Conservation (phyloP, 2,329 filamentous ascomycete genomes). For the Colletotrichum cordylinicola region DNA sequence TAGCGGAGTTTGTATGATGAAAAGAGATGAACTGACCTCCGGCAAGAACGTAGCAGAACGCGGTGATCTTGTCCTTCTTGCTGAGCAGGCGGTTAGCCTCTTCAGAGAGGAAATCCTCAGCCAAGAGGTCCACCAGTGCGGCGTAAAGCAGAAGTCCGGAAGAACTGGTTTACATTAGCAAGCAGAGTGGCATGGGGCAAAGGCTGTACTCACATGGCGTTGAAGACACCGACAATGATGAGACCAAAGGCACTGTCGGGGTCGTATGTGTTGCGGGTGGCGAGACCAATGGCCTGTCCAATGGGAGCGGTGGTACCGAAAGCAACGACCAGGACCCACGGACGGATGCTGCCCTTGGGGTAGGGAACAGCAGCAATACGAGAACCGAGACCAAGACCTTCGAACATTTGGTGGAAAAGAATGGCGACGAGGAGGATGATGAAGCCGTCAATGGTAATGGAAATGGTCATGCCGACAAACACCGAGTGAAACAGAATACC, state of each 20-base stretch:
- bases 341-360: slow-evolving; percentile 58
- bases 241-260: slow-evolving; percentile 68
- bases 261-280: slow-evolving; percentile 63
- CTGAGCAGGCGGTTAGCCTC: slow-evolving; percentile 56
- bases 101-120: slow-evolving; percentile 69
- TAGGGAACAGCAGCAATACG: slow-evolving; percentile 73
- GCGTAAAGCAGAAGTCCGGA: slow-evolving; percentile 67
- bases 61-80: slow-evolving; percentile 57
- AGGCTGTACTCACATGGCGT: slow-evolving; percentile 58
- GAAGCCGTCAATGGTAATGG: slow-evolving; percentile 72
- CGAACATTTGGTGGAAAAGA: slow-evolving; percentile 74
- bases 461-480: slow-evolving; percentile 77
- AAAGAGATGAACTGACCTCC: slow-evolving; percentile 48
- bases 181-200: rapidly evolving
- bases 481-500: slow-evolving; percentile 82
- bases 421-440: slow-evolving; percentile 72
- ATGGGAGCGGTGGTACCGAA: slow-evolving; percentile 80
- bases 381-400: slow-evolving; percentile 72
- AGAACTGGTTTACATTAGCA: slow-evolving; percentile 43
- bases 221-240: slow-evolving; percentile 69
- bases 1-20: background rate
- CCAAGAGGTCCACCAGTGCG: slow-evolving; percentile 67
- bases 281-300: slow-evolving; percentile 74
- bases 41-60: slow-evolving; percentile 56
- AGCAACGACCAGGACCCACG: slow-evolving; percentile 66